Evolutionary conservation across 208 protist species (phyloP).

Genomic region (Trypanosoma caninum): DNA sequence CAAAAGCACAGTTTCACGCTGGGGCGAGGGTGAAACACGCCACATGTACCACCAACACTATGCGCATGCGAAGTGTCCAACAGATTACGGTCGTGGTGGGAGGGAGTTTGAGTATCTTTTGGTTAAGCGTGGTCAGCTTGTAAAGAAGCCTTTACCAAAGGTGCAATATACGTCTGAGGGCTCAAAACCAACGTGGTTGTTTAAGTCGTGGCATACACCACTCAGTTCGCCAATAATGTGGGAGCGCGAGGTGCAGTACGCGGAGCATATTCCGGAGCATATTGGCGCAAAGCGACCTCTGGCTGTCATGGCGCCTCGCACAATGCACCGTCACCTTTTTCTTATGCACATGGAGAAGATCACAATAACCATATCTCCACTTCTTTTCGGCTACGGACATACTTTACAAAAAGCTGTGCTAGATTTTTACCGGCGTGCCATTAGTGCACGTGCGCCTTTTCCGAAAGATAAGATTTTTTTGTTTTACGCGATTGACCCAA

Average conservation of each 20-base stretch:
- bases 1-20: constrained; percentile 60
- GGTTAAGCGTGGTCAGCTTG: constrained; percentile 65
- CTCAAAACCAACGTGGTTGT: constrained; percentile 84
- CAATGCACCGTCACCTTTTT: constrained; percentile 75
- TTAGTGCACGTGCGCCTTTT: constrained; percentile 75
- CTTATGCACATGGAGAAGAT: constrained; percentile 91
- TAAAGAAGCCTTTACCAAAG: constrained; percentile 71
- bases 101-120: constrained; percentile 80
- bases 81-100: constrained; percentile 86
- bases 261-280: constrained; percentile 86
- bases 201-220: constrained; percentile 90
- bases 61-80: constrained; percentile 86
- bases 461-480: constrained; percentile 87
- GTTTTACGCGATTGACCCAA: constrained; percentile 81
- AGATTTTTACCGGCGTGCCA: constrained; percentile 86
- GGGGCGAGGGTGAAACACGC: constrained; percentile 79
- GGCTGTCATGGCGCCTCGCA: constrained; percentile 76
- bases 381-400: constrained; percentile 84
- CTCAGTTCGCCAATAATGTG: constrained; percentile 74
- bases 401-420: constrained; percentile 79
- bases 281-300: constrained; percentile 80
- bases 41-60: constrained; percentile 89
- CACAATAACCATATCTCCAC: constrained; percentile 77
- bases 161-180: constrained; percentile 77
- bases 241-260: constrained; percentile 89